Evolutionary conservation across 768 basidiomycete genomes (phyloP).

Genomic region (Leccinum subgranulosum): DNA sequence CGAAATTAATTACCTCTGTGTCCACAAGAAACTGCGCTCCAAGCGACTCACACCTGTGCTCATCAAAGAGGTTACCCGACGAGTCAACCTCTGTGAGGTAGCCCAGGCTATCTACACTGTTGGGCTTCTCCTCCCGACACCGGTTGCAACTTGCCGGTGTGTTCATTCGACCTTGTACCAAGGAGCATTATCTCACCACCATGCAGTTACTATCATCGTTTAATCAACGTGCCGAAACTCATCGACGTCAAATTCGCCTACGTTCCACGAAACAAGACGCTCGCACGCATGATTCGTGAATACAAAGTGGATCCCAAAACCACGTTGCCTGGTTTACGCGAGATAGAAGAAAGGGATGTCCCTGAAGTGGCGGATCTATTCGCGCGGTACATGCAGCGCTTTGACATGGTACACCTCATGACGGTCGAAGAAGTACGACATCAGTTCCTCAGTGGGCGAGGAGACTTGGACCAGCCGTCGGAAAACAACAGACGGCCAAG

Average conservation of each 20-base stretch:
- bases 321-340: slow-evolving; percentile 65
- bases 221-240: slow-evolving; percentile 88
- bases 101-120: slow-evolving; percentile 99
- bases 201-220: slow-evolving; percentile 84
- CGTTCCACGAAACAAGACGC: slow-evolving; percentile 82
- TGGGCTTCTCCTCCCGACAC: slow-evolving; percentile 91
- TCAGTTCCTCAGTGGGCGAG: slow-evolving; percentile 84
- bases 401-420: slow-evolving; percentile 77
- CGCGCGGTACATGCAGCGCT: slow-evolving; percentile 76
- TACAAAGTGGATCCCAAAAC: slow-evolving; percentile 62
- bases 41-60: slow-evolving; percentile 94
- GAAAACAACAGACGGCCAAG: slow-evolving; percentile 48
- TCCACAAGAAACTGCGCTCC: slow-evolving; percentile 95
- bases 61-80: slow-evolving; percentile 96
- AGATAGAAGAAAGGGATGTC: slow-evolving; percentile 84
- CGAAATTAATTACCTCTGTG: slow-evolving; percentile 97
- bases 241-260: slow-evolving; percentile 87
- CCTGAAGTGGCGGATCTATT: slow-evolving; percentile 67
- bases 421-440: slow-evolving; percentile 78
- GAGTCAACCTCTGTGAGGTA: slow-evolving; percentile 82
- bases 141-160: slow-evolving; percentile 80
- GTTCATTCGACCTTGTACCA: slow-evolving; percentile 14
- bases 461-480: slow-evolving; percentile 40
- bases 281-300: slow-evolving; percentile 83
- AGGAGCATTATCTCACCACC: slow-evolving; percentile 4